phyloP scores from a whole-genome alignment of 2,329 filamentous ascomycete genomes.

The Zymoseptoria tritici region DNA sequence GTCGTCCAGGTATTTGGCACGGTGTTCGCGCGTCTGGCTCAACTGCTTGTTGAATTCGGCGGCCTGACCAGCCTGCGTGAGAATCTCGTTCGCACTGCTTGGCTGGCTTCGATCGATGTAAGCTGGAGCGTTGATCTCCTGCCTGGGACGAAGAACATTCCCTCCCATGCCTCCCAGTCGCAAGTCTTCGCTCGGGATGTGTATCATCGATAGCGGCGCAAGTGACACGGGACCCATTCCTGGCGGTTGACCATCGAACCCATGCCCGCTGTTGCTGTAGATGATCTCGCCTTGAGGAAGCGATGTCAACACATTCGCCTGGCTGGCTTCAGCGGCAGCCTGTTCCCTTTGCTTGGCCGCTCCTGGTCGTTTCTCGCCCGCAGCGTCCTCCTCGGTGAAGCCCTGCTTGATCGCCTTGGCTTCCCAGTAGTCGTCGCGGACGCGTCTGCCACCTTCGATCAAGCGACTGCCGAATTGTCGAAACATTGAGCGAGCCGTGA shows the following conservation, averaged over 20 bases:
- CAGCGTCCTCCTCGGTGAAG: constrained; percentile 92
- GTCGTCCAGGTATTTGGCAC: constrained; percentile 70
- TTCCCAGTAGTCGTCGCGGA: constrained; percentile 98
- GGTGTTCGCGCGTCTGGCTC: constrained; percentile 70
- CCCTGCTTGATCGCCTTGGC: constrained; percentile 94
- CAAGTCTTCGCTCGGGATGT: constrained; percentile 70
- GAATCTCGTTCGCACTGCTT: constrained; percentile 67
- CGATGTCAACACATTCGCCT: constrained; percentile 50
- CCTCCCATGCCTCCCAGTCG: constrained; percentile 73
- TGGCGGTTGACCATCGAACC: constrained; percentile 29
- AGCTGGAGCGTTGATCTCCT: constrained; percentile 78
- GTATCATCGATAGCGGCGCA: constrained; percentile 76
- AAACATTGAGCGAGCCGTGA: constrained; percentile 97
- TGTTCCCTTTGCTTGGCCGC: constrained; percentile 82
- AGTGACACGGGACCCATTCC: constrained; percentile 61
- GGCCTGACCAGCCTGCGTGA: constrained; percentile 78
- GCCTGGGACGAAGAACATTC: constrained; percentile 73
- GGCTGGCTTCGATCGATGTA: constrained; percentile 83
- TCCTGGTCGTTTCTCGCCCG: constrained; percentile 91
- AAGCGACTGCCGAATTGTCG: constrained; percentile 94
- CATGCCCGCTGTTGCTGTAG: constrained; percentile 61
- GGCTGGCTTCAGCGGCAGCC: constrained; percentile 57
- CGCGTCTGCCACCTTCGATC: constrained; percentile 79
- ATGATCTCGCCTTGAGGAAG: constrained; percentile 78
- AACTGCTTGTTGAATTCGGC: constrained; percentile 85